These are phyloP conservation scores for Olyra latifolia DNA, from an alignment of 176 grass and related monocot genomes.

Conservation along the genomic window DNA sequence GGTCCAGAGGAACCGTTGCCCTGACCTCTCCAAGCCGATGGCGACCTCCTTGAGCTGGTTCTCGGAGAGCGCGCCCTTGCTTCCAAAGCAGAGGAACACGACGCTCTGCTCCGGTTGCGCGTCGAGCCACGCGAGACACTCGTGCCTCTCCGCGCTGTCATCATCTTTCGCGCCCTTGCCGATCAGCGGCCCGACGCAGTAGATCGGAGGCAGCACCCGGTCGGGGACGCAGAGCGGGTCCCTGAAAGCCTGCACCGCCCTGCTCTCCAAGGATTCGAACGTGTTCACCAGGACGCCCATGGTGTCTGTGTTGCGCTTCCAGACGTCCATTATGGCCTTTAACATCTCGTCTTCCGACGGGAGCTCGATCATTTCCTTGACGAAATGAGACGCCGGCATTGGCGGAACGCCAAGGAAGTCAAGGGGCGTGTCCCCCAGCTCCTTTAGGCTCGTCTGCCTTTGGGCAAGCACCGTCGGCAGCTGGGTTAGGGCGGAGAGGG, in stretches of 20 bases:
- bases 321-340: background rate
- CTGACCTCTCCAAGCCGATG: no score
- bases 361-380: constrained; percentile 9
- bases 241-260: constrained; percentile 7
- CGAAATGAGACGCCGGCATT: constrained; percentile 18
- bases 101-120: constrained; percentile 29
- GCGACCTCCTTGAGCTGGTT: constrained; percentile 9
- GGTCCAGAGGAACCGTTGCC: no score
- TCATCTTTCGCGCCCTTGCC: constrained; percentile 26
- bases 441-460: background rate
- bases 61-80: background rate
- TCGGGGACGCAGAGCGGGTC: background rate
- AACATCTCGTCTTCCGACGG: constrained; percentile 24
- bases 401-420: background rate
- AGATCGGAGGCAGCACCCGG: background rate
- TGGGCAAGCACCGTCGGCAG: background rate
- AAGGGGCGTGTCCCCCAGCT: constrained; percentile 19
- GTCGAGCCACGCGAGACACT: constrained; percentile 39
- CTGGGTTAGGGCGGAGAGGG: no score
- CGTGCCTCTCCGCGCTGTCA: constrained; percentile 10
- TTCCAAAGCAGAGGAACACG: constrained; percentile 46
- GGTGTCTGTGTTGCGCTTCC: no score
- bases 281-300: no score
- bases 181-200: background rate
- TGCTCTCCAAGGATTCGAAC: constrained; percentile 8